Percentiles rank a stretch among this genome's conserved stretches.
Conservation (phyloP, 768 basidiomycete genomes). For the Amanita inopinata region DNA sequence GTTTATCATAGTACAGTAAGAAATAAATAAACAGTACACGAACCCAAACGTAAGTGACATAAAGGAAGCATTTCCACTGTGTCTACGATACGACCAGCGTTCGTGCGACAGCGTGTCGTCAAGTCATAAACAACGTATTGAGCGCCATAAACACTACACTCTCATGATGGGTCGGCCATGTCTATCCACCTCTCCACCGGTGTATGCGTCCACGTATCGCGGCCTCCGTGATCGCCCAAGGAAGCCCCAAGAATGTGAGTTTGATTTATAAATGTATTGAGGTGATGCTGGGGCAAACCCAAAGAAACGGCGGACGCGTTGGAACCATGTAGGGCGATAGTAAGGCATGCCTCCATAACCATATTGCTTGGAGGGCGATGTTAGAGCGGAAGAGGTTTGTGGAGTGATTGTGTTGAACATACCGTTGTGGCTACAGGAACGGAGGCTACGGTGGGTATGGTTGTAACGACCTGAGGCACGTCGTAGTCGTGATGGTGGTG, state of each 20-base stretch:
- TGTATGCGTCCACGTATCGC: conserved; percentile 38
- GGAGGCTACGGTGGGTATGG: conserved; percentile 18
- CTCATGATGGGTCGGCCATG: conserved; percentile 48
- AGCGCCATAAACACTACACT: too few relatives aligned
- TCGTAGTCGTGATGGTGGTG: conserved; percentile 18
- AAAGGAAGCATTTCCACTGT: too few relatives aligned
- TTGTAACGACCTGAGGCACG: conserved; percentile 17
- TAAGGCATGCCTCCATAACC: background rate
- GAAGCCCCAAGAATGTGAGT: conserved; percentile 43
- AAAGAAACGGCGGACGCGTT: conserved; percentile 44
- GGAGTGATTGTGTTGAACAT: background rate
- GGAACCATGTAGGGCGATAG: conserved; percentile 27
- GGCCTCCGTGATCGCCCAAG: conserved; percentile 41
- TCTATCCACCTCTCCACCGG: conserved; percentile 44
- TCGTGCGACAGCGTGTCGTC: too few relatives aligned
- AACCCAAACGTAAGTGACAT: too few relatives aligned
- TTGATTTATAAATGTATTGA: conserved; percentile 27
- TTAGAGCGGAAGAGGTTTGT: too few relatives aligned
- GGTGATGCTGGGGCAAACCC: conserved; percentile 34
- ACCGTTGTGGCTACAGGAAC: conserved; percentile 5
- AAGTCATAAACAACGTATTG: too few relatives aligned
- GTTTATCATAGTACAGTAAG: too few relatives aligned
- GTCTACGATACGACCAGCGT: too few relatives aligned
- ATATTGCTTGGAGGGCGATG: background rate
- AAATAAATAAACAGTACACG: too few relatives aligned